These are phyloP conservation scores for Lithospermum erythrorhizon DNA, from an alignment of 257 asterid genomes.

Conservation along the genomic window DNA sequence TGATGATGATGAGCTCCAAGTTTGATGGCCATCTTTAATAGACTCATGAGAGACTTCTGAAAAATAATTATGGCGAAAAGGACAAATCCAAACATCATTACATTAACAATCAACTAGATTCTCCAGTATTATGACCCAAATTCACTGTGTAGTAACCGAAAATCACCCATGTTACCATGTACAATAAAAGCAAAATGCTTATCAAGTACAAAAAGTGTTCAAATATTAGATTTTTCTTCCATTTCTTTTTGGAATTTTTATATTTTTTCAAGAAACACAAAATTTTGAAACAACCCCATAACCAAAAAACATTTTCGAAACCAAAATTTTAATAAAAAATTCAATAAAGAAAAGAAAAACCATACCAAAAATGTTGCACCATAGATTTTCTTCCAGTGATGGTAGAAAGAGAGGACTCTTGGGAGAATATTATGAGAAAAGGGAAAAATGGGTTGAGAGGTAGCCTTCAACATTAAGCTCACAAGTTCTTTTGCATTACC, in stretches of 20 bases:
- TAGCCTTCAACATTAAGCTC: constrained; percentile 35
- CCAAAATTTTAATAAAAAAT: too few relatives aligned
- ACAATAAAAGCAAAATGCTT: not conserved
- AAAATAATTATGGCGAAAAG: constrained; percentile 5
- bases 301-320: too few relatives aligned
- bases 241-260: not conserved
- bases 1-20: not conserved
- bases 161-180: not conserved
- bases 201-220: not conserved
- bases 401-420: constrained; percentile 38
- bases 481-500: constrained; percentile 45
- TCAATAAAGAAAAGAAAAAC: too few relatives aligned
- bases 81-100: constrained; percentile 1
- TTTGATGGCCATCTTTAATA: not conserved
- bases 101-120: not conserved
- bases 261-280: not conserved
- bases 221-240: not conserved
- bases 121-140: not conserved
- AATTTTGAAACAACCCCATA: too few relatives aligned
- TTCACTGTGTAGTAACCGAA: not conserved
- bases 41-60: not conserved
- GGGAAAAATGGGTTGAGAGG: constrained; percentile 30
- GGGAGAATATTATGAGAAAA: constrained; percentile 39
- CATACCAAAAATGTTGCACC: constrained; percentile 22
- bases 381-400: constrained; percentile 43